A percentile compares a stretch with the other conserved stretches of the same genome.
phyloP scores from a whole-genome alignment of 2,329 filamentous ascomycete species.

The Coniella lustricola region DNA sequence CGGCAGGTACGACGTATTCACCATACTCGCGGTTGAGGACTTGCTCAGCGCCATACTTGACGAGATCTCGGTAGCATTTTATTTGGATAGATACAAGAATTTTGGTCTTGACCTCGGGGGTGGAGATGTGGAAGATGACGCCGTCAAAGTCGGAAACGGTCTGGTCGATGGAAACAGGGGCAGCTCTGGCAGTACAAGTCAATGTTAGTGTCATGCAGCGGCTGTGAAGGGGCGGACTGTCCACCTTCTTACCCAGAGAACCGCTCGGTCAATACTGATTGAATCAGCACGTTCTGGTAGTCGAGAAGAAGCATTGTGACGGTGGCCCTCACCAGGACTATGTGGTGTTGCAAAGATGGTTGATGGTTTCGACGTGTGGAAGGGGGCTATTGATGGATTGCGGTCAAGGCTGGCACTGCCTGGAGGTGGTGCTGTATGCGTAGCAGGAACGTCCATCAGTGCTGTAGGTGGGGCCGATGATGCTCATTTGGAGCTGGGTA shows the following conservation, averaged over 20 bases:
- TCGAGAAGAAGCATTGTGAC: conserved; percentile 82
- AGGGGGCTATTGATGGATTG: conserved; percentile 2
- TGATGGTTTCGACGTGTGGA: background rate
- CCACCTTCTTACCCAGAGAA: conserved; percentile 67
- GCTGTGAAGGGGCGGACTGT: background rate
- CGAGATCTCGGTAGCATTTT: conserved; percentile 87
- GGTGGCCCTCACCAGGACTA: conserved; percentile 15
- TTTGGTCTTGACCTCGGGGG: conserved; percentile 85
- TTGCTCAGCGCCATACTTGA: conserved; percentile 85
- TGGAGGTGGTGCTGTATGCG: background rate
- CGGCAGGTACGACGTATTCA: conserved; percentile 77
- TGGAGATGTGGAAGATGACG: conserved; percentile 97
- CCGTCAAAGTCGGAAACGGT: conserved; percentile 98
- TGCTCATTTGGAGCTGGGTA: background rate
- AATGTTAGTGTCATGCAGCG: conserved; percentile 11
- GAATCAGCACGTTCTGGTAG: conserved; percentile 97
- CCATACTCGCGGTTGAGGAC: conserved; percentile 94
- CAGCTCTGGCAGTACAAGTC: conserved; percentile 50
- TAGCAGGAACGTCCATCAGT: background rate
- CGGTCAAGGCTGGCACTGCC: conserved; percentile 5
- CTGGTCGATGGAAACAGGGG: conserved; percentile 89
- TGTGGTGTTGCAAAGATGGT: conserved; percentile 3
- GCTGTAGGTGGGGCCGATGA: background rate
- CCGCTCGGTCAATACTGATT: conserved; percentile 89
- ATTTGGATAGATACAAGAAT: conserved; percentile 93